These are phyloP conservation scores for Pyrenochaeta sp. DNA, from an alignment of 2,329 filamentous ascomycete genomes.

Conservation along the genomic window DNA sequence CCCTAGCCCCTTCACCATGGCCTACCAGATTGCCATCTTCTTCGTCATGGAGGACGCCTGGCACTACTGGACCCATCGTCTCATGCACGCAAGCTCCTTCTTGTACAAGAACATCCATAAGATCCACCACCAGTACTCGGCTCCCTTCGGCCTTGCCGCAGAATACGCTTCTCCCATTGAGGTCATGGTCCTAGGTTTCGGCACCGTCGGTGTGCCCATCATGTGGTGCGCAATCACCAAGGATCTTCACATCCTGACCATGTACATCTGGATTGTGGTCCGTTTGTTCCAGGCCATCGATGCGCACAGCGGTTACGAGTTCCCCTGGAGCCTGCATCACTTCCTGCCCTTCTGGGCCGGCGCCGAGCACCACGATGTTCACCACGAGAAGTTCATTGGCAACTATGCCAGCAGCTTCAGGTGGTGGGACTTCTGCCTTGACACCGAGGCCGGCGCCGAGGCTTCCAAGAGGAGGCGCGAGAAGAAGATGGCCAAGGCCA, in stretches of 20 bases:
- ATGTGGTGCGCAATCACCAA: constrained; percentile 82
- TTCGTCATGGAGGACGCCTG: constrained; percentile 96
- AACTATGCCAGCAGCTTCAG: constrained; percentile 98
- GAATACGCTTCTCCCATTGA: constrained; percentile 98
- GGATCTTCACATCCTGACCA: constrained; percentile 92
- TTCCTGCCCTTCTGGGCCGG: constrained; percentile 98
- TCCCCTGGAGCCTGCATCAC: constrained; percentile 95
- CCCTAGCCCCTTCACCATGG: constrained; percentile 84
- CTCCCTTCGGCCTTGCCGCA: constrained; percentile 92
- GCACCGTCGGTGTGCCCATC: constrained; percentile 82
- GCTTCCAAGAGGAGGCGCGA: constrained; percentile 84
- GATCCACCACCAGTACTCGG: constrained; percentile 98
- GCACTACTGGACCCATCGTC: constrained; percentile 97
- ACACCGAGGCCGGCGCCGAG: constrained; percentile 91
- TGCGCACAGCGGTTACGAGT: constrained; percentile 96
- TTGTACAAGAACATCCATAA: constrained; percentile 98
- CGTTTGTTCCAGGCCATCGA: constrained; percentile 98
- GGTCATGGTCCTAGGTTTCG: constrained; percentile 91
- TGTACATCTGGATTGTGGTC: constrained; percentile 95
- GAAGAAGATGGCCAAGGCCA: constrained; percentile 68
- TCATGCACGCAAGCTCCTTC: constrained; percentile 84
- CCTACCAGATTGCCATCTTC: constrained; percentile 89
- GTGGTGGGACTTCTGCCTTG: constrained; percentile 96
- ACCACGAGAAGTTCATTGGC: constrained; percentile 98
- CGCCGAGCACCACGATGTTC: constrained; percentile 93